These are phyloP conservation scores for Phytophthora citrophthora DNA, from an alignment of 352 stramenopile species.

Conservation along the genomic window DNA sequence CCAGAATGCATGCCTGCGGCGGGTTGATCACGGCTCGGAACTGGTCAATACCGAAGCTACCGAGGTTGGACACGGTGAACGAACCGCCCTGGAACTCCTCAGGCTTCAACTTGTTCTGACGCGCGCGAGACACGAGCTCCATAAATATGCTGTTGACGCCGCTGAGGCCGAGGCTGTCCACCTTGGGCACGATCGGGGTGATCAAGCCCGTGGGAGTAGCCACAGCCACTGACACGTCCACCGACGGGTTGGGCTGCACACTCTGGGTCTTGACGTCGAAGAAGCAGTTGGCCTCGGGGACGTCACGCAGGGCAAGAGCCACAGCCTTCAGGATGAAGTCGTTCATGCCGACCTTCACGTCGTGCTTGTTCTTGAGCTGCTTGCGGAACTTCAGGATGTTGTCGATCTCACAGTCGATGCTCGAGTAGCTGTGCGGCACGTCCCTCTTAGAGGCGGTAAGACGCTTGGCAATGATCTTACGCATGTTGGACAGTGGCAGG, in stretches of 20 bases:
- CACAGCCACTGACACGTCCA: conserved; percentile 99
- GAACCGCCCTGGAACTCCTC: conserved; percentile 99
- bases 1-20: conserved; percentile 98
- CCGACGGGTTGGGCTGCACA: conserved; percentile 85
- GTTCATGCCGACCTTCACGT: conserved; percentile 98
- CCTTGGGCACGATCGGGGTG: conserved; percentile 97
- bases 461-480: conserved; percentile 98
- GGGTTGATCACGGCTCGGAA: conserved; percentile 99
- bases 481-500: conserved; percentile 94
- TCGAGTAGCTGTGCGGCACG: conserved; percentile 97
- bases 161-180: conserved; percentile 94
- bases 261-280: conserved; percentile 65
- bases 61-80: conserved; percentile 99
- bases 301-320: conserved; percentile 96
- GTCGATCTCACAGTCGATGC: conserved; percentile 97
- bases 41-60: conserved; percentile 97
- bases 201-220: conserved; percentile 98
- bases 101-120: conserved; percentile 97
- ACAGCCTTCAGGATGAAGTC: conserved; percentile 98
- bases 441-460: conserved; percentile 96
- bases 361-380: conserved; percentile 91
- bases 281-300: conserved; percentile 93
- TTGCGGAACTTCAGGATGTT: conserved; percentile 92
- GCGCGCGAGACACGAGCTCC: conserved; percentile 96
- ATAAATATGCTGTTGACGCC: conserved; percentile 96